Percentiles rank a stretch among this genome's conserved stretches.
Conservation (phyloP, 2,329 filamentous ascomycete genomes). For the Septoria linicola region DNA sequence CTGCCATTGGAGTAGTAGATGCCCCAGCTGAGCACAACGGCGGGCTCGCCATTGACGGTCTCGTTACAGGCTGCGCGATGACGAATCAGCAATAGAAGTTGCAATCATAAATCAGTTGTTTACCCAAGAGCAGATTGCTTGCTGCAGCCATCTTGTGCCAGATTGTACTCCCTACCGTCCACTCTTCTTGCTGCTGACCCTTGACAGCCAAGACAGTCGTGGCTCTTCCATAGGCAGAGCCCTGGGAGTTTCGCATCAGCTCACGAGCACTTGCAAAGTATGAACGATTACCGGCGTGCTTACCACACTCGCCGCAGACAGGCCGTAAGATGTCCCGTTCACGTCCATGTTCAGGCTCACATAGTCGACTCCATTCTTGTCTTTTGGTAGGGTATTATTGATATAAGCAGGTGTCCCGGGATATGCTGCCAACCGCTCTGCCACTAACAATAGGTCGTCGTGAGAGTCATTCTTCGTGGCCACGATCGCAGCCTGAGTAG, state of each 20-base stretch:
- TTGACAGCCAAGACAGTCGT: slow-evolving; percentile 11
- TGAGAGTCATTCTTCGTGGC: slow-evolving; percentile 18
- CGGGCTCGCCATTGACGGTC: slow-evolving; percentile 15
- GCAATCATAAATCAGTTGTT: no score
- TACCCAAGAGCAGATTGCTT: slow-evolving; percentile 13
- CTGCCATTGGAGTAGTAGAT: not conserved
- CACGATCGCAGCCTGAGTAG: slow-evolving; percentile 14
- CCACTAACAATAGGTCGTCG: slow-evolving; percentile 13
- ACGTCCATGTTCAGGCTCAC: slow-evolving; percentile 18
- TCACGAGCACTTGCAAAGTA: not conserved
- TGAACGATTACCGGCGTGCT: not conserved
- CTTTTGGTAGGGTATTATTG: not conserved
- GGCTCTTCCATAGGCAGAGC: slow-evolving; percentile 12
- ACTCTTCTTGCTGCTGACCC: slow-evolving; percentile 12
- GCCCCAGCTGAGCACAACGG: slow-evolving; percentile 7
- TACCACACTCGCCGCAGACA: slow-evolving; percentile 13
- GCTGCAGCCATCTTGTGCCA: slow-evolving; percentile 14
- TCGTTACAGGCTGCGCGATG: slow-evolving; percentile 11
- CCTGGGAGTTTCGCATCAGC: not conserved
- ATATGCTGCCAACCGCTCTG: slow-evolving; percentile 14
- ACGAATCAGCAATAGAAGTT: not conserved
- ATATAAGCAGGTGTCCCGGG: slow-evolving; percentile 18
- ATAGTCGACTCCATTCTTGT: slow-evolving; percentile 4
- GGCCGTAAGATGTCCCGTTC: slow-evolving; percentile 10
- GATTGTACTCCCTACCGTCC: slow-evolving; percentile 5